Percentiles rank a stretch among this genome's conserved stretches.
Evolutionary conservation across 805 yeast genomes (phyloP).

Genomic region (Wickerhamiella occidentalis): DNA sequence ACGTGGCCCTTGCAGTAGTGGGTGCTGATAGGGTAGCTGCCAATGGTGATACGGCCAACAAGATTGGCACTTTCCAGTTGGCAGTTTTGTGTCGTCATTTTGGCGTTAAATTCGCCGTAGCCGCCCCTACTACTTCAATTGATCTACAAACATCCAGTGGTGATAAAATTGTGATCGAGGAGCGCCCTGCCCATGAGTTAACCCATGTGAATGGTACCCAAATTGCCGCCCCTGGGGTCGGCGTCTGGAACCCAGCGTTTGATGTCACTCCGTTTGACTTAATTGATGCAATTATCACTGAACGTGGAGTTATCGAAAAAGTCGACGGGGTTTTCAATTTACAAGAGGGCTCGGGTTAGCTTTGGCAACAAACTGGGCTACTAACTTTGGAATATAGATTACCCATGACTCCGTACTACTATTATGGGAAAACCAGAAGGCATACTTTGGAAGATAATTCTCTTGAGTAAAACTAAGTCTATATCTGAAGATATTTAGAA

Average conservation of each 20-base stretch:
- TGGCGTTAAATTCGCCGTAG: constrained; percentile 74
- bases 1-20: constrained; percentile 78
- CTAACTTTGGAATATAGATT: neutral
- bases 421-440: too few species aligned
- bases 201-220: constrained; percentile 62
- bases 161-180: constrained; percentile 69
- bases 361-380: neutral
- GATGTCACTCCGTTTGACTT: constrained; percentile 79
- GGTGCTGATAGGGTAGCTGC: constrained; percentile 92
- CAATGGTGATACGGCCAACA: constrained; percentile 94
- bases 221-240: constrained; percentile 70
- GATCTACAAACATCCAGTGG: constrained; percentile 60
- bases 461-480: too few species aligned
- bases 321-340: constrained; percentile 10
- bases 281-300: constrained; percentile 86
- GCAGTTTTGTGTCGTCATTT: constrained; percentile 58
- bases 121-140: constrained; percentile 89
- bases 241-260: constrained; percentile 93
- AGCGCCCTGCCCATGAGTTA: constrained; percentile 71
- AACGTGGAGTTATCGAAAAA: constrained; percentile 47
- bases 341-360: neutral
- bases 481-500: too few species aligned
- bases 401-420: too few species aligned
- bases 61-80: constrained; percentile 88
- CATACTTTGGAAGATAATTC: too few species aligned